Conservation (phyloP, 352 stramenopile species). For the Halophytophthora batemanensis region DNA sequence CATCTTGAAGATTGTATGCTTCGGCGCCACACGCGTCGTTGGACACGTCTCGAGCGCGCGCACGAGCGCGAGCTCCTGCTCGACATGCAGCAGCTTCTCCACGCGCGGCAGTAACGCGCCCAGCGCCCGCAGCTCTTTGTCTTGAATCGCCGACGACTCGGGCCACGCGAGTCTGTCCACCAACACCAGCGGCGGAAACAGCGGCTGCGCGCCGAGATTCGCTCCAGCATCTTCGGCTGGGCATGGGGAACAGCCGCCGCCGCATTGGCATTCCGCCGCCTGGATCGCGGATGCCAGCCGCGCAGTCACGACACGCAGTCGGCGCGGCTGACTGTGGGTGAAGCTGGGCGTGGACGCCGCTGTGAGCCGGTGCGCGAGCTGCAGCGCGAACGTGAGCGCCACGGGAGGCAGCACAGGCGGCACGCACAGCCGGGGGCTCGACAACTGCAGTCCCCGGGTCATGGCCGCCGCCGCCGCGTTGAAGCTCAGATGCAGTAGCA, state of each 20-base stretch:
- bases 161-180: slow-evolving; percentile 9
- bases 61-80: slow-evolving; percentile 2
- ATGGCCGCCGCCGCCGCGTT: slow-evolving; percentile 4
- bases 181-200: slow-evolving; percentile 5
- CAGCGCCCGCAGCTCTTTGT: neutral
- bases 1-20: neutral
- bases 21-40: too few species aligned
- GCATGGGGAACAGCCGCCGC: too few species aligned
- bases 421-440: slow-evolving; percentile 14
- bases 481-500: slow-evolving; percentile 18
- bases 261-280: neutral
- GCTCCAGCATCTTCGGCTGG: neutral
- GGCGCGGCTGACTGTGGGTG: neutral
- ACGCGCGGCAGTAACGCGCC: neutral
- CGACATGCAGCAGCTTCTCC: neutral
- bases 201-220: slow-evolving; percentile 1
- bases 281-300: slow-evolving; percentile 4
- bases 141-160: too few species aligned
- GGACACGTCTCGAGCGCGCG: neutral
- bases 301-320: neutral
- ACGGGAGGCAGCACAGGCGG: slow-evolving; percentile 6
- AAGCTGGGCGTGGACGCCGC: neutral
- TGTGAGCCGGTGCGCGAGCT: slow-evolving; percentile 15
- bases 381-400: slow-evolving; percentile 13
- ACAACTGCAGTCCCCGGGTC: neutral